Conservation (phyloP, 768 basidiomycete species). For the Leccinum sublutescens region DNA sequence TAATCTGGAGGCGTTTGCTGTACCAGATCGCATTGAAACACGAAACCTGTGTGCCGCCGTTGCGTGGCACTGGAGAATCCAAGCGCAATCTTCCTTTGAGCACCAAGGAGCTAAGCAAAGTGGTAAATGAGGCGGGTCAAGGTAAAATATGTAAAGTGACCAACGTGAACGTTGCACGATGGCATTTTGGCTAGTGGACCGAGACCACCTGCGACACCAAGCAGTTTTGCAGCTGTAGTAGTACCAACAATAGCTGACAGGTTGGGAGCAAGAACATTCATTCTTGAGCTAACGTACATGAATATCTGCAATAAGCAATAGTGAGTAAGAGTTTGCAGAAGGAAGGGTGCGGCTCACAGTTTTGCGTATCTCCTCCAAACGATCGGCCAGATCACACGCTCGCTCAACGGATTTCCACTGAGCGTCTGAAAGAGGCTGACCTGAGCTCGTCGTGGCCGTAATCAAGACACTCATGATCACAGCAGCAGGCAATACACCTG, state of each 20-base stretch:
- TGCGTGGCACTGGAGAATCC: conserved; percentile 90
- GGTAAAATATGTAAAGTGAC: conserved; percentile 27
- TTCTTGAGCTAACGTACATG: conserved; percentile 98
- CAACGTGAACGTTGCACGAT: conserved; percentile 88
- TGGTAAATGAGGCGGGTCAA: conserved; percentile 1
- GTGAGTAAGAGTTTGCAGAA: conserved; percentile 3
- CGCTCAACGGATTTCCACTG: conserved; percentile 81
- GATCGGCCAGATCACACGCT: conserved; percentile 87
- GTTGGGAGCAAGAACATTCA: conserved; percentile 98
- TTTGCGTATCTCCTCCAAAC: conserved; percentile 85
- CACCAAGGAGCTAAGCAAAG: conserved; percentile 77
- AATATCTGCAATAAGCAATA: conserved; percentile 66
- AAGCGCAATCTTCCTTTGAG: conserved; percentile 87
- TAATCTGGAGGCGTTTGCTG: conserved; percentile 85
- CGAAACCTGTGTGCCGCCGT: conserved; percentile 92
- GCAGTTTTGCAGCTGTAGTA: conserved; percentile 95
- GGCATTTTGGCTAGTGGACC: conserved; percentile 92
- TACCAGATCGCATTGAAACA: conserved; percentile 91
- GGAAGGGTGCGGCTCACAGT: conserved; percentile 46
- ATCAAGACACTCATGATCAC: conserved; percentile 96
- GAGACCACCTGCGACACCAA: conserved; percentile 95
- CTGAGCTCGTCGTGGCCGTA: conserved; percentile 89
- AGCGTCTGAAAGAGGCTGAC: conserved; percentile 62
- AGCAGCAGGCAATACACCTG: conserved; percentile 77
- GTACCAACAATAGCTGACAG: conserved; percentile 98